phyloP scores from a whole-genome alignment of 352 stramenopile species.

The Globisporangium orthogonon region DNA sequence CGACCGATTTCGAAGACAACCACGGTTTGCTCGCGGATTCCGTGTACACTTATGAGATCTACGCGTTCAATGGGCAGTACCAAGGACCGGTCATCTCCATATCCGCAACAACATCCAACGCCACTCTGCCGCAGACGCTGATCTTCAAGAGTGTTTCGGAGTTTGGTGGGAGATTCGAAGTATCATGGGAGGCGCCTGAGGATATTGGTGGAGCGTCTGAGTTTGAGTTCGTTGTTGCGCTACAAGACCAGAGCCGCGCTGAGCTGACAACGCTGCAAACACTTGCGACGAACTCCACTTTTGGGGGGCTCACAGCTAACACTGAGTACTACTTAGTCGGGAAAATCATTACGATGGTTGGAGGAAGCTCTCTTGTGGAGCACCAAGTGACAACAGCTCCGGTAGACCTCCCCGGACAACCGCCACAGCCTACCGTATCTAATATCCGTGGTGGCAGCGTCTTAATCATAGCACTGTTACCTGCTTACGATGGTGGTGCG shows the following conservation, averaged over 20 bases:
- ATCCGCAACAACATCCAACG: constrained; percentile 11
- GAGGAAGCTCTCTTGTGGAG: constrained; percentile 12
- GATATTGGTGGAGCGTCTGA: constrained; percentile 38
- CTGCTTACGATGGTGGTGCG: constrained; percentile 39
- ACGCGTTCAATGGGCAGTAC: constrained; percentile 38
- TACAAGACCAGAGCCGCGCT: neutral
- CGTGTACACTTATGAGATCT: constrained; percentile 34
- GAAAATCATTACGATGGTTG: constrained; percentile 14
- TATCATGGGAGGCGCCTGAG: constrained; percentile 26
- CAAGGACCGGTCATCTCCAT: constrained; percentile 7
- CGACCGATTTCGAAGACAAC: constrained; percentile 24
- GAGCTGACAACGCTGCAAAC: constrained; percentile 1
- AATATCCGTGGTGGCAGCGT: constrained; percentile 24
- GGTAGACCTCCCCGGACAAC: constrained; percentile 17
- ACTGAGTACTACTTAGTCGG: constrained; percentile 21
- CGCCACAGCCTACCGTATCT: constrained; percentile 10
- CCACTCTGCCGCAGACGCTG: constrained; percentile 22
- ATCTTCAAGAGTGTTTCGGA: constrained; percentile 13
- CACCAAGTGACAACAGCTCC: constrained; percentile 12
- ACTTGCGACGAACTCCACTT: constrained; percentile 5
- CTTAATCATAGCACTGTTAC: constrained; percentile 8
- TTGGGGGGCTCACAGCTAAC: constrained; percentile 17
- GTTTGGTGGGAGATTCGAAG: constrained; percentile 39
- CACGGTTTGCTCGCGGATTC: constrained; percentile 19
- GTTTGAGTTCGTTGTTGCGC: constrained; percentile 15